These are phyloP conservation scores for Acidiella bohemica DNA, from an alignment of 495 filamentous ascomycete species.

Conservation along the genomic window DNA sequence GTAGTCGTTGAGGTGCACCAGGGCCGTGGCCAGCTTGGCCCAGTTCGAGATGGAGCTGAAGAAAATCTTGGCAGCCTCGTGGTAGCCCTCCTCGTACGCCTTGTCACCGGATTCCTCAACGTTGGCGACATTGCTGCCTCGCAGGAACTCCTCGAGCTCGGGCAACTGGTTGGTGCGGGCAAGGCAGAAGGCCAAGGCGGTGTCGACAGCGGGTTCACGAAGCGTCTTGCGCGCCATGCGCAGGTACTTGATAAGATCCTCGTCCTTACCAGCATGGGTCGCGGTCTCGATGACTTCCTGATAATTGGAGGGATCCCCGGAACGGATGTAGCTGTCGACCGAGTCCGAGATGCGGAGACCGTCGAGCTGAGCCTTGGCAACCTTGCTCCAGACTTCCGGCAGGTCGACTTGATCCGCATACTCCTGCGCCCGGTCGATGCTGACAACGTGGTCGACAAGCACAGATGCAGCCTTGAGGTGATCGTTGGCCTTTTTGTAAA, in stretches of 20 bases:
- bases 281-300: constrained; percentile 91
- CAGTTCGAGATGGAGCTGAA: constrained; percentile 98
- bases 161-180: constrained; percentile 81
- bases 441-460: constrained; percentile 91
- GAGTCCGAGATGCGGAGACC: constrained; percentile 86
- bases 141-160: constrained; percentile 94
- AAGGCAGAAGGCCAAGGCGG: constrained; percentile 81
- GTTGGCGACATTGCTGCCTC: constrained; percentile 85
- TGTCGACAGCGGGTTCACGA: constrained; percentile 89
- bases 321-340: constrained; percentile 94
- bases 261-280: constrained; percentile 92
- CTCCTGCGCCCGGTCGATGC: constrained; percentile 93
- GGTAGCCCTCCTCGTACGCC: constrained; percentile 86
- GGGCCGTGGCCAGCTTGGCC: constrained; percentile 94
- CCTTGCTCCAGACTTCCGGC: constrained; percentile 97
- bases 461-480: constrained; percentile 78
- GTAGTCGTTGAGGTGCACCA: constrained; percentile 93
- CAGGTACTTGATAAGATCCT: constrained; percentile 93
- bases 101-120: constrained; percentile 94
- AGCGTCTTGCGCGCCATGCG: constrained; percentile 94
- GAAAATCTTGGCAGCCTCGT: constrained; percentile 98
- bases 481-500: constrained; percentile 94
- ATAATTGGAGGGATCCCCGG: constrained; percentile 85
- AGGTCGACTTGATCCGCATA: constrained; percentile 93
- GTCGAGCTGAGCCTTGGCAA: constrained; percentile 96